These are phyloP conservation scores for Sporothrix curviconia DNA, from an alignment of 2,329 filamentous ascomycete species.

Conservation along the genomic window DNA sequence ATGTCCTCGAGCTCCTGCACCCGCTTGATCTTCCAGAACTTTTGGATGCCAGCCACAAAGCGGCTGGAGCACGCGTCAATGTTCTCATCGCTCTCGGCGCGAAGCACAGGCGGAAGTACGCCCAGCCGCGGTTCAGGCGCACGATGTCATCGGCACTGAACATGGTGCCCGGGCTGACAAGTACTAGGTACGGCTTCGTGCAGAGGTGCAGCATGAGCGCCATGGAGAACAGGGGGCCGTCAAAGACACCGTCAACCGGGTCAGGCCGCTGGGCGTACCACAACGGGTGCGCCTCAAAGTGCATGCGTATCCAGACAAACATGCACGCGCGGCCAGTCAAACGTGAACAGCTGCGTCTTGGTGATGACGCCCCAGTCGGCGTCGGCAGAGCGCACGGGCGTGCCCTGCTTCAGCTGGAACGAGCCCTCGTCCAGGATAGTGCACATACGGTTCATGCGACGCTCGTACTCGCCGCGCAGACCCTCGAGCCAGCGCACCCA, in stretches of 20 bases:
- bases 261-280: conserved; percentile 32
- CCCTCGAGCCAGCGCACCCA: conserved; percentile 91
- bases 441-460: conserved; percentile 77
- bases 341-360: conserved; percentile 67
- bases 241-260: conserved; percentile 35
- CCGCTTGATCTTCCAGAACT: conserved; percentile 72
- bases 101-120: conserved; percentile 75
- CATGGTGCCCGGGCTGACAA: conserved; percentile 65
- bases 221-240: conserved; percentile 49
- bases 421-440: conserved; percentile 62
- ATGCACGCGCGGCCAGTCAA: conserved; percentile 81
- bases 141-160: conserved; percentile 65
- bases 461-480: conserved; percentile 75
- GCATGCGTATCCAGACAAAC: conserved; percentile 78
- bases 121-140: conserved; percentile 53
- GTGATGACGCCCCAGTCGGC: conserved; percentile 69
- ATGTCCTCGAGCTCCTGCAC: conserved; percentile 59
- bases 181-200: conserved; percentile 59
- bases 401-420: conserved; percentile 58
- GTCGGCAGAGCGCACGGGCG: conserved; percentile 34
- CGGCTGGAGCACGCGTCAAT: conserved; percentile 55
- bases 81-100: conserved; percentile 68
- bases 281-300: conserved; percentile 68
- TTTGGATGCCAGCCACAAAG: conserved; percentile 61
- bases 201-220: conserved; percentile 69